Base-by-base conservation (phyloP, 2,329 filamentous ascomycete species). In the Phaeoacremonium minimum region DNA sequence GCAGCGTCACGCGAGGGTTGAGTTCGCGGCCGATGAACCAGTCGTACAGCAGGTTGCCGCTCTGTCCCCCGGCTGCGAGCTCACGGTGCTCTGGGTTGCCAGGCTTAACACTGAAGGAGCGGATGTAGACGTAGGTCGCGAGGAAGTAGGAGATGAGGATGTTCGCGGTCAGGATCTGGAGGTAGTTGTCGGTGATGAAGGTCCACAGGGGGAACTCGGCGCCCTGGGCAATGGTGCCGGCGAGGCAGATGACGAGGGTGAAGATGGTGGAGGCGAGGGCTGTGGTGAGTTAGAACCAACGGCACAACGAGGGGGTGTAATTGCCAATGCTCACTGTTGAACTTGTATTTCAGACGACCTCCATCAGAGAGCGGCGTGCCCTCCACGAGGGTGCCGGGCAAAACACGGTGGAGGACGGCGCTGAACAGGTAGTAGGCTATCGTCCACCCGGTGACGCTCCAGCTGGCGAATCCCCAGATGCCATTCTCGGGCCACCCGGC, bases 11-110 rank as follows among this genome's bases (percentile, higher is more conserved):
- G 33, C 90, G 87, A 4, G 91, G 91, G 64, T 97, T 97, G 42
- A 97, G 80, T 61, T 97, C 91, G 18, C 91, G 86, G 15, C 91
- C 91, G 46, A 97, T 96, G 65, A 89, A 97, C 80, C 88, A 97
- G 63, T 97, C 91, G 60, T 97, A 96, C 26, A 96, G 63, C 45
- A 88, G 66, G 60, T 95, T 96, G 40, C 89, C 90, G 2, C 80
- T 81, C 54, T 85, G 77, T 13, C 89, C 90, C 30, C 90, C 89
- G 2, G 79, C 77, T 1, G 90, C 90, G 7, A 97, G 74, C 57
- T 93, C 83, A 28, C 90, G 85, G 44, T 76, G 68, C 32, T 83
- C 73, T 11, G 74, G 68, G 57, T 94, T 87, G 30, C 77, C 80
- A n/a, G 79, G 64, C 57, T 86, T 85, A 45, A 95, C 85, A 36